Evolutionary conservation across 208 protist genomes (phyloP), one percentile per base, ranked within the genome.

Genomic region (Crithidia thermophila): DNA sequence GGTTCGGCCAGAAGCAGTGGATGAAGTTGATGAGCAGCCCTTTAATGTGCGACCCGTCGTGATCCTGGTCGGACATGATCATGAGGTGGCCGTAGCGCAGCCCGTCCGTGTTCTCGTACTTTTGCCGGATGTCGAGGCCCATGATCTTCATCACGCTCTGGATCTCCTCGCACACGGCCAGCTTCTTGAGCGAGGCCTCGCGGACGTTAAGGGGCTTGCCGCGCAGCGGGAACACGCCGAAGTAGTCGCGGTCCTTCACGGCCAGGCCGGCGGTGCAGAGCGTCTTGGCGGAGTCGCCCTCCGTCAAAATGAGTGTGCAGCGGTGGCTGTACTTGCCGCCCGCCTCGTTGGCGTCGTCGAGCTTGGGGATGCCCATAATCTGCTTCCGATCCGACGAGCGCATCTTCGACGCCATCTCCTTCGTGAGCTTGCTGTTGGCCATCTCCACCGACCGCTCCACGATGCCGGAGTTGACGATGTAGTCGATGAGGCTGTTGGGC

Each of bases 21-120:
- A 99, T 91, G 56, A 99, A 98, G 88, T 99, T 99, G 78, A 99
- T 99, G 27, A 99, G 78, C 10, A 99, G 88, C 14, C 99, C 99
- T 77, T 99, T 99, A 81, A 99, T 99, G 88, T 99, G 99, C 39
- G 99, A 99, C 18, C 99, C 99, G 76, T 99, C 99, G 78, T 99
- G 93, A 94, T 99, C 99, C 85, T 99, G 98, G 94, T 99, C 99
- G 9, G 99, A 96, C 99, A 99, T 99, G 66, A 99, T 99, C 99
- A 99, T 99, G 30, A 99, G 70, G 56, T 98, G 92, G 8, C 99
- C 99, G 87, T 99, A 99, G 55, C 99, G 92, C 36, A 99, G 84
- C 21, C 75, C 69, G 30, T 97, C 89, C 0, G 78, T 51, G 45
- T 62, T 81, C n/a, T 70, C 80, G 85, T 99, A 98, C 56, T 88